phyloP scores from a whole-genome alignment of 345 rosid genomes.

The Xanthoceras sorbifolium region DNA sequence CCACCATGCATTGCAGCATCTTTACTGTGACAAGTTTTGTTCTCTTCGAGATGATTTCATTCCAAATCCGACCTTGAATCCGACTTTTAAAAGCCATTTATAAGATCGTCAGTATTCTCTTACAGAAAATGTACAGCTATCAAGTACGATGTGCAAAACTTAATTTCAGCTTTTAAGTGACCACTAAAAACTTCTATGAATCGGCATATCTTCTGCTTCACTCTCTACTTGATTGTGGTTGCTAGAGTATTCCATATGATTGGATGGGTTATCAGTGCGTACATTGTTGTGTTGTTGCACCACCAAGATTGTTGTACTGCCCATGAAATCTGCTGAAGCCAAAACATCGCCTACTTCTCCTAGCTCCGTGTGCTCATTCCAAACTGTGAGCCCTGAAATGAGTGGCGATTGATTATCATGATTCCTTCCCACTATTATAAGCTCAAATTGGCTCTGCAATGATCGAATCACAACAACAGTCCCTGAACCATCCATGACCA shows the following conservation, averaged over 20 bases:
- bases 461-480: constrained; percentile 16
- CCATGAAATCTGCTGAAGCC: constrained; percentile 22
- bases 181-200: background rate
- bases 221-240: background rate
- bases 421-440: constrained; percentile 21
- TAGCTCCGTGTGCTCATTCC: constrained; percentile 24
- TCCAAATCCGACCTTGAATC: too few species aligned
- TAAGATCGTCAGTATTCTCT: too few species aligned
- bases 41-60: too few species aligned
- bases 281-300: constrained; percentile 24
- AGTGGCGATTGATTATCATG: constrained; percentile 13
- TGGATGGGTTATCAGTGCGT: background rate
- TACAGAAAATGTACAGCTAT: background rate
- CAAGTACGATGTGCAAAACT: background rate
- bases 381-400: constrained; percentile 13
- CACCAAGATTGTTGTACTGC: constrained; percentile 27
- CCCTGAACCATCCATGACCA: constrained; percentile 21
- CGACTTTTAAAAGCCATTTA: too few species aligned
- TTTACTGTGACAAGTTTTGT: too few species aligned
- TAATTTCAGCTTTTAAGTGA: background rate
- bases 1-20: too few species aligned
- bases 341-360: constrained; percentile 16
- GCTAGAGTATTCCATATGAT: background rate
- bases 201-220: constrained; percentile 13
- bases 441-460: constrained; percentile 20